Evolutionary conservation across 2,329 filamentous ascomycete species (phyloP).

Genomic region (Penicillium italicum): DNA sequence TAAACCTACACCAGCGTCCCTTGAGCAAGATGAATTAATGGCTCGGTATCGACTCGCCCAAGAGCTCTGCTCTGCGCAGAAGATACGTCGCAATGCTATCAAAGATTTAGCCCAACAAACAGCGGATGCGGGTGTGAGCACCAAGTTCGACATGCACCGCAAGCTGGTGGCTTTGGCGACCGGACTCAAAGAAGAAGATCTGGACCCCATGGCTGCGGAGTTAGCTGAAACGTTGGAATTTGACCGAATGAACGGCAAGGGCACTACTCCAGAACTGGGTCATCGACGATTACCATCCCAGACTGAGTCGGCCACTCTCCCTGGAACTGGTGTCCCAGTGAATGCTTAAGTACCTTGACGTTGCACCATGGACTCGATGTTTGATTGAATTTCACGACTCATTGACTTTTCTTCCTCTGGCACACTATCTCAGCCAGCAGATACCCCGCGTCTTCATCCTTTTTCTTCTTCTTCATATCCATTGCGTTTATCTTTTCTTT

Average conservation of each 20-base stretch:
- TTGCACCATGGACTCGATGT: not conserved
- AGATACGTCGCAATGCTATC: slow-evolving; percentile 35
- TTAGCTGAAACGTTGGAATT: slow-evolving; percentile 46
- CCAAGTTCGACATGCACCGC: slow-evolving; percentile 47
- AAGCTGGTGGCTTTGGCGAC: slow-evolving; percentile 48
- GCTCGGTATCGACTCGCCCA: slow-evolving; percentile 31
- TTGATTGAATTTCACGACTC: slow-evolving; percentile 14
- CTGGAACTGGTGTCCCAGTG: slow-evolving; percentile 31
- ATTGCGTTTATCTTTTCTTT: not conserved
- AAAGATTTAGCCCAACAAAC: slow-evolving; percentile 44
- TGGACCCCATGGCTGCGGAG: slow-evolving; percentile 47
- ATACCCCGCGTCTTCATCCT: slow-evolving; percentile 30
- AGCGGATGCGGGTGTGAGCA: slow-evolving; percentile 45
- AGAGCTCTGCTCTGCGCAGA: slow-evolving; percentile 34
- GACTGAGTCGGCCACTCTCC: slow-evolving; percentile 26
- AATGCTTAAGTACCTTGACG: slow-evolving; percentile 27
- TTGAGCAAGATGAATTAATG: slow-evolving; percentile 31
- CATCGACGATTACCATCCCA: slow-evolving; percentile 20
- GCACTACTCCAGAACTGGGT: slow-evolving; percentile 30
- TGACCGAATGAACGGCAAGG: slow-evolving; percentile 40
- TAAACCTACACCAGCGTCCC: slow-evolving; percentile 14
- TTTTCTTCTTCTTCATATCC: not conserved
- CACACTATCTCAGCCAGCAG: slow-evolving; percentile 26
- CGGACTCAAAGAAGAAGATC: slow-evolving; percentile 46
- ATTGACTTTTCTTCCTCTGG: slow-evolving; percentile 21